Percentiles rank a stretch among this genome's conserved stretches.
Conservation (phyloP, 164 flowering plant species). For the Stephania yunnanensis region DNA sequence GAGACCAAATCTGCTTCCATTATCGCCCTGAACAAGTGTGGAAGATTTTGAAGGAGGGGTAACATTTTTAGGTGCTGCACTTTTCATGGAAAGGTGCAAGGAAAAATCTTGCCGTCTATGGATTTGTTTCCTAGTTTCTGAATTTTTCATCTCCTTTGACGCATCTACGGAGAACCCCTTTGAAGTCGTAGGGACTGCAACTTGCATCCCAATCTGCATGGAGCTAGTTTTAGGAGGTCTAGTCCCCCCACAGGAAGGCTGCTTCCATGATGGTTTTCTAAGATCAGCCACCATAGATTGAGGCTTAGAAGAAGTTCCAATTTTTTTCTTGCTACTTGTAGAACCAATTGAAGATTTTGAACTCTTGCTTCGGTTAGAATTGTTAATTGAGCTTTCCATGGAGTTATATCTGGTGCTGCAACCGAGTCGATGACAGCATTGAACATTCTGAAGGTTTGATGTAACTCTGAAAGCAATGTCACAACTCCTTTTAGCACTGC, state of each 20-base stretch:
- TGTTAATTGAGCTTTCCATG: constrained; percentile 25
- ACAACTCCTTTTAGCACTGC: constrained; percentile 36
- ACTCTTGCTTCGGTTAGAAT: constrained; percentile 33
- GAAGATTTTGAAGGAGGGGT: constrained; percentile 17
- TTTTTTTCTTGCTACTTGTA: constrained; percentile 45
- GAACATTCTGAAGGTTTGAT: constrained; percentile 31
- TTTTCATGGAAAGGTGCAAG: constrained; percentile 17
- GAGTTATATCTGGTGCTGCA: constrained; percentile 60
- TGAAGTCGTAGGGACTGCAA: constrained; percentile 20
- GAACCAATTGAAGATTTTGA: constrained; percentile 30
- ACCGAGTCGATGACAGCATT: constrained; percentile 54
- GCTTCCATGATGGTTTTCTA: constrained; percentile 30
- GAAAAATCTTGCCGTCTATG: constrained; percentile 24
- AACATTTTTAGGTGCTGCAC: constrained; percentile 29
- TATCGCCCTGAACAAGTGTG: constrained; percentile 12
- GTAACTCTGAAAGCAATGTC: constrained; percentile 32
- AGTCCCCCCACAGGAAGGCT: constrained; percentile 28
- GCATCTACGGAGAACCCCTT: constrained; percentile 12
- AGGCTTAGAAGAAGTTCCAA: constrained; percentile 51
- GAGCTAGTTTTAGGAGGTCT: constrained; percentile 44
- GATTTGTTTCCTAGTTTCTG: constrained; percentile 24
- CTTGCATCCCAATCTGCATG: constrained; percentile 30
- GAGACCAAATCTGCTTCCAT: constrained; percentile 25
- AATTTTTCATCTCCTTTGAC: constrained; percentile 28
- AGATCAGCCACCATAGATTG: constrained; percentile 15